A percentile compares a stretch with the other conserved stretches of the same genome.
These are phyloP conservation scores for Boletales sp. DNA, from an alignment of 768 basidiomycete genomes.

Conservation along the genomic window DNA sequence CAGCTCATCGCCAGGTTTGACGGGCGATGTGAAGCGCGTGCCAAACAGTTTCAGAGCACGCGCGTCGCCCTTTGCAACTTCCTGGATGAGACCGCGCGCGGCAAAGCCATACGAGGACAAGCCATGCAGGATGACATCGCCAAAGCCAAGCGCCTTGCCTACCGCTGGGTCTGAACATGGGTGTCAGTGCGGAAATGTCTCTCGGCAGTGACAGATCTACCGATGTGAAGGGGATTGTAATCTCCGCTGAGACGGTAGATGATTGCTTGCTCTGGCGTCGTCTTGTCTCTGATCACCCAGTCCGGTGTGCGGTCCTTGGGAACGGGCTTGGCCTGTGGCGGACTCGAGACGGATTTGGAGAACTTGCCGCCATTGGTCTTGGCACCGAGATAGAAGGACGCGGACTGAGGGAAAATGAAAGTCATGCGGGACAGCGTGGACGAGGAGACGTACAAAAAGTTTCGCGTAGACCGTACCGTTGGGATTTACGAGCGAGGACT, in stretches of 20 bases:
- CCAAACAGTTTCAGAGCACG: conserved; percentile 64
- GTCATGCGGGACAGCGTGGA: neutral
- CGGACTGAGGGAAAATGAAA: conserved; percentile 37
- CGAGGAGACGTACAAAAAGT: conserved; percentile 48
- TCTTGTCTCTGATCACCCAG: conserved; percentile 59
- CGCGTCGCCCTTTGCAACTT: conserved; percentile 58
- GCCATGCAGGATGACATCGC: conserved; percentile 83
- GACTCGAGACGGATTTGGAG: conserved; percentile 56
- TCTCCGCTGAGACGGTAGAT: conserved; percentile 74
- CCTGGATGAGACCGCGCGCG: conserved; percentile 69
- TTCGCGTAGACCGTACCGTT: conserved; percentile 57
- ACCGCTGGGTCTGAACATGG: conserved; percentile 58
- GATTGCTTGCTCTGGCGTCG: conserved; percentile 62
- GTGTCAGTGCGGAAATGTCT: too few species aligned
- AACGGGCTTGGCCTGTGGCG: conserved; percentile 57
- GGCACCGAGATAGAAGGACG: conserved; percentile 68
- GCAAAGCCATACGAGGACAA: conserved; percentile 80
- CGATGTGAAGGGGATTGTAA: conserved; percentile 77
- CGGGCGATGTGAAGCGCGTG: conserved; percentile 77
- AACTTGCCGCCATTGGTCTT: conserved; percentile 61
- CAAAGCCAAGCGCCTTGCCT: conserved; percentile 73
- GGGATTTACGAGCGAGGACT: conserved; percentile 61
- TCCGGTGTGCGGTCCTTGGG: conserved; percentile 61
- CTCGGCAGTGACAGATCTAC: conserved; percentile 29
- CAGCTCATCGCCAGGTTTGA: conserved; percentile 76